Evolutionary conservation across 768 basidiomycete genomes (phyloP).

Genomic region (Tylopilus rubrobrunneus): DNA sequence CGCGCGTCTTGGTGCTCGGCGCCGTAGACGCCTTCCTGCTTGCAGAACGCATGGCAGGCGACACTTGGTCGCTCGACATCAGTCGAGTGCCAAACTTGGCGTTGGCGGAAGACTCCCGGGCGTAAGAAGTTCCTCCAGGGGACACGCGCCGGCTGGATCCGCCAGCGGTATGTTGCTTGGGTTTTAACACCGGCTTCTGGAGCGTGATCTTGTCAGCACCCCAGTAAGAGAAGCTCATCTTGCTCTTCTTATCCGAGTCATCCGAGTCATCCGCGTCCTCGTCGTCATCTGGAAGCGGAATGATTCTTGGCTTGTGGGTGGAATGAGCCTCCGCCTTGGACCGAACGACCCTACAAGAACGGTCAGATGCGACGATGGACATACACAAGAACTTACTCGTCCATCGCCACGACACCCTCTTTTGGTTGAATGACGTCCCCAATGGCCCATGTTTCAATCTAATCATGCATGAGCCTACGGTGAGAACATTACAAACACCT

Average conservation of each 20-base stretch:
- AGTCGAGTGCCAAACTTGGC: slow-evolving; percentile 93
- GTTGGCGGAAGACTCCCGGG: slow-evolving; percentile 80
- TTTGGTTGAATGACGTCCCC: slow-evolving; percentile 70
- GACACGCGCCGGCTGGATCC: slow-evolving; percentile 36
- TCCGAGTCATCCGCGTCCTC: slow-evolving; percentile 64
- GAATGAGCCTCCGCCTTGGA: slow-evolving; percentile 60
- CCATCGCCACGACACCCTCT: slow-evolving; percentile 85
- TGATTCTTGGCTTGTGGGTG: slow-evolving; percentile 58
- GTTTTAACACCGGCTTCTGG: slow-evolving; percentile 68
- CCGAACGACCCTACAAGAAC: slow-evolving; percentile 55
- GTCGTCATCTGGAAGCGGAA: slow-evolving; percentile 67
- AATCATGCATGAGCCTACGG: slow-evolving; percentile 6
- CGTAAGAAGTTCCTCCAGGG: slow-evolving; percentile 54
- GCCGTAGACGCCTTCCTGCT: slow-evolving; percentile 55
- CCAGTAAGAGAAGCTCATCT: slow-evolving; percentile 95
- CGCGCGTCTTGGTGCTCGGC: slow-evolving; percentile 40
- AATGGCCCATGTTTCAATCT: slow-evolving; percentile 89
- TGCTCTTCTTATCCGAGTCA: slow-evolving; percentile 85
- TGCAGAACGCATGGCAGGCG: slow-evolving; percentile 47
- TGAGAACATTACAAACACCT: slow-evolving; percentile 1
- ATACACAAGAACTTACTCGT: slow-evolving; percentile 59
- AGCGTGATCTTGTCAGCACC: slow-evolving; percentile 89
- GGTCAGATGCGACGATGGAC: slow-evolving; percentile 6
- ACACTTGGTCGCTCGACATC: slow-evolving; percentile 53
- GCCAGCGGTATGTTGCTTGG: slow-evolving; percentile 32